Evolutionary conservation across 2,329 filamentous ascomycete species (phyloP), one percentile per base, ranked within the genome.

Genomic region (Talaromyces sp.): DNA sequence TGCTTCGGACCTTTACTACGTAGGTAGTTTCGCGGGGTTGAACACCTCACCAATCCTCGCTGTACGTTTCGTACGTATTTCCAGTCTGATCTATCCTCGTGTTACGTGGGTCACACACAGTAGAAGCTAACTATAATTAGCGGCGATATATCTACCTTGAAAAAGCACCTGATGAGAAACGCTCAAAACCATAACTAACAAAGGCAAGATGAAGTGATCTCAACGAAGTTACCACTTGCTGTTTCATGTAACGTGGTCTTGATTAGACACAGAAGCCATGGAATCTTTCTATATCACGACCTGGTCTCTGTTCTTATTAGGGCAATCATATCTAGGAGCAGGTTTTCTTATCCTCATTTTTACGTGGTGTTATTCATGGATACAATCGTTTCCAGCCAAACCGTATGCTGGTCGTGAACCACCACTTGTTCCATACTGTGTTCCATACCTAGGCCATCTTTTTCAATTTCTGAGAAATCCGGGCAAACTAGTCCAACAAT

Each of bases 381-480:
- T 50, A 33, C 11, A 50, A 14, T 56, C 41, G 6, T 59, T 56
- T 35, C 22, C 48, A 8, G 59, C n/a, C 6, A 65, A 50, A 33
- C 50, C 59, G 50, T 45, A 35, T 33, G 35, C 64, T 19, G 41
- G 43, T 33, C 50, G 52, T 41, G 64, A 62, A 33, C 64, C 64
- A 22, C 64, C 64, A 24, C n/a, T 65, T 2, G 60, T 57, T 13
- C 41, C 60, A 16, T 63, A 65, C 56, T 63, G 31, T 48, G 11
- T 65, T 14, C 64, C 64, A 35, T 65, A 65, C 14, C 27, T 65
- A 33, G 64, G 64, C 14, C 64, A 65, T 63, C n/a, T 65, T 8
- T 63, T 65, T 37, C 48, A 60, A 16, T 65, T 65, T 43, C 22
- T 65, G 24, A 22, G 14, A 16, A 47, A 65, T 27, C 64, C 64